Evolutionary conservation across 1,284 basidiomycete genomes (phyloP), one percentile per base, ranked within the genome.

Genomic region (Inonotus obliquus): DNA sequence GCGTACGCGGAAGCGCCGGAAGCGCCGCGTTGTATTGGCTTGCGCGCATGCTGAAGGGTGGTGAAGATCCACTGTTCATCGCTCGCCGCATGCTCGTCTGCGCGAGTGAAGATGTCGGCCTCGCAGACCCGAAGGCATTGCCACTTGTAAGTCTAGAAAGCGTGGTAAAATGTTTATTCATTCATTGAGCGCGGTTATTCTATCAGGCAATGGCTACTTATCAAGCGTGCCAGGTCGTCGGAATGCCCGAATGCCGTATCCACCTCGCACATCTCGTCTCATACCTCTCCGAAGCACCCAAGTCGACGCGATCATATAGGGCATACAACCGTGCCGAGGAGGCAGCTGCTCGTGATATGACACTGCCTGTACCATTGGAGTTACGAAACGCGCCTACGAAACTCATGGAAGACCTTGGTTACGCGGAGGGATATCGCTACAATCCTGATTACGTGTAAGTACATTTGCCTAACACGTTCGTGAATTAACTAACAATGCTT

Each of bases 1-100:
- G 85, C 63, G 83, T 96, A 35, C 81, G 94, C 47, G 93, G 92
- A 6, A 85, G 85, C 57, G 84, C 94, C 67, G 84, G 87, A 1
- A 82, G 84, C 67, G 94, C 92, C 0, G 92, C 92, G 6, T 77
- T 96, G 76, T 96, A 96, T 74, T 96, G 93, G 92, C 79, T 94
- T 6, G 91, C 91, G 10, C 80, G 87, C 49, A 92, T 94, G 90
- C 76, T 92, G 38, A 81, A 79, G 52, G 89, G 85, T n/a, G 94
- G 92, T 11, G 93, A 96, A 72, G 94, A 96, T 73, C 90, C 94
- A 1, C 71, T 94, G 39, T 96, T 89, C 69, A 85, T 96, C 64
- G 91, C 88, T 1, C 79, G 94, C 27, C 79, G 93, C 35, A 82
- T 95, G 73, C 82, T 93, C 14, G 88, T 95, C 1, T 88, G 92